Evolutionary conservation across 495 filamentous ascomycete genomes (phyloP).

Genomic region (Aspergillus campestris): DNA sequence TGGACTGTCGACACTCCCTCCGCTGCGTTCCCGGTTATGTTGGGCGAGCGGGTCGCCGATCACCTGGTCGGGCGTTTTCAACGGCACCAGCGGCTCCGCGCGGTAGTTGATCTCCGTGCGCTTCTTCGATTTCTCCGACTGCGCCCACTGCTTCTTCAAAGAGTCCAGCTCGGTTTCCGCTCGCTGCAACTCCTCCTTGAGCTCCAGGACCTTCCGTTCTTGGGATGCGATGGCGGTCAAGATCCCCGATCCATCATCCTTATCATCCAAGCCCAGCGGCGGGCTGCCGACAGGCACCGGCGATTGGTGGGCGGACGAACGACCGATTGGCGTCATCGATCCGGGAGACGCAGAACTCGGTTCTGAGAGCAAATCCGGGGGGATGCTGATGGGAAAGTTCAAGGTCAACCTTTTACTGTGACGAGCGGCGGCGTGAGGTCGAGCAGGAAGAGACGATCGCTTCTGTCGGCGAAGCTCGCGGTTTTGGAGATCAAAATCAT

Average conservation of each 20-base stretch:
- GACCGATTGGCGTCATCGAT: constrained; percentile 30
- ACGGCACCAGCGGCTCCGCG: constrained; percentile 48
- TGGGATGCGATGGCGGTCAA: constrained; percentile 85
- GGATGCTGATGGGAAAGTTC: constrained; percentile 59
- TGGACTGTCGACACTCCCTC: constrained; percentile 21
- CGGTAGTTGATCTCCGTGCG: constrained; percentile 50
- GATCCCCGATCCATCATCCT: constrained; percentile 60
- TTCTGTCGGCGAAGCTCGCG: constrained; percentile 23
- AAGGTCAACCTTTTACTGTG: constrained; percentile 71
- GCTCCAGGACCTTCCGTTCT: constrained; percentile 85
- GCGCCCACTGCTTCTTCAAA: constrained; percentile 76
- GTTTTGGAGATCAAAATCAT: neutral
- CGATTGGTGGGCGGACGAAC: constrained; percentile 24
- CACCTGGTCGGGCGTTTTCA: constrained; percentile 35
- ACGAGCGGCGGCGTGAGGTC: constrained; percentile 46
- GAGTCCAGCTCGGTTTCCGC: constrained; percentile 69
- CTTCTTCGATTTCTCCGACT: constrained; percentile 72
- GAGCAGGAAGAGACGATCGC: constrained; percentile 44
- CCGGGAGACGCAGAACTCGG: constrained; percentile 26
- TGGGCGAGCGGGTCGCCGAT: constrained; percentile 10
- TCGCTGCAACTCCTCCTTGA: constrained; percentile 74
- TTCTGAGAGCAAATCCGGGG: constrained; percentile 21
- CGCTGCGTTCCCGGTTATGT: constrained; percentile 26
- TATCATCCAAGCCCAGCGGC: constrained; percentile 37
- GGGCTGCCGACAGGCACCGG: constrained; percentile 22